These are phyloP conservation scores for Penicillium pancosmium DNA, from an alignment of 495 filamentous ascomycete species.

Conservation along the genomic window DNA sequence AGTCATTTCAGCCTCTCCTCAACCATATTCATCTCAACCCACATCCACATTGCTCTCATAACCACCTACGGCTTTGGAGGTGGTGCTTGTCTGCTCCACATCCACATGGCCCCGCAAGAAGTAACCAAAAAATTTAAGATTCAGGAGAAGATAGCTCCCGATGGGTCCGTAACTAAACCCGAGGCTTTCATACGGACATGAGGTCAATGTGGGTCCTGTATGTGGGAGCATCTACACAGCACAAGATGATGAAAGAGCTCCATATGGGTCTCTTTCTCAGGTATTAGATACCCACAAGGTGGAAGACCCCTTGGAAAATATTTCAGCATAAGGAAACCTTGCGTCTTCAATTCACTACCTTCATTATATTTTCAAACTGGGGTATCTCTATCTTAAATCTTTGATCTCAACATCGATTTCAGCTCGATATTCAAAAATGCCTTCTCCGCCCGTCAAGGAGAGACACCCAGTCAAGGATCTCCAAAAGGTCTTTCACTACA, in stretches of 20 bases:
- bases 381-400: not conserved
- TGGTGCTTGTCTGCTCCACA: constrained; percentile 13
- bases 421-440: constrained; percentile 15
- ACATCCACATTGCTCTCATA: not conserved
- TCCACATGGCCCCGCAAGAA: constrained; percentile 19
- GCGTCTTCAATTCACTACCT: not conserved
- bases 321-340: not conserved
- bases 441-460: constrained; percentile 28
- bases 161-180: constrained; percentile 5
- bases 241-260: constrained; percentile 2
- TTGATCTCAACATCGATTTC: not conserved
- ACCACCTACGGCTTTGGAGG: not conserved
- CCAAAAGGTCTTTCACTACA: constrained; percentile 47
- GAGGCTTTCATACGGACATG: constrained; percentile 3
- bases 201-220: constrained; percentile 17
- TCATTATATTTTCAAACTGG: not conserved
- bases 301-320: not conserved
- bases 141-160: constrained; percentile 1
- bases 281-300: not conserved
- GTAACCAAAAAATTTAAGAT: not conserved
- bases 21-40: not conserved
- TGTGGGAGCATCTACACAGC: constrained; percentile 8
- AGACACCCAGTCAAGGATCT: constrained; percentile 39
- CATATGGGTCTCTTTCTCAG: constrained; percentile 8
- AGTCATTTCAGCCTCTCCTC: not conserved